phyloP scores from a whole-genome alignment of 768 basidiomycete genomes.

The Piloderma croceum region DNA sequence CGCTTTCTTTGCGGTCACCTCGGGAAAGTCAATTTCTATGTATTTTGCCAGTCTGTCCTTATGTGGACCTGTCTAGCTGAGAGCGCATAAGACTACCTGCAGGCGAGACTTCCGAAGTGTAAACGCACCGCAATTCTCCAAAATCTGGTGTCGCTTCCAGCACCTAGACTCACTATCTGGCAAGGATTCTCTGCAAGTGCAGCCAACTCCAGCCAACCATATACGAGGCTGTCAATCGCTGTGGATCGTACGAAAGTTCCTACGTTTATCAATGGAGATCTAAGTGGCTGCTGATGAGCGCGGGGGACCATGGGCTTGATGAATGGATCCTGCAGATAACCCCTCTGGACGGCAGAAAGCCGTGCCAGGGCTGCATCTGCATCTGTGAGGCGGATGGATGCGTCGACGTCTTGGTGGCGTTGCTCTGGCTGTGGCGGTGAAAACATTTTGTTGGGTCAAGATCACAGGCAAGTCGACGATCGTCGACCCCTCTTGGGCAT shows the following conservation, averaged over 20 bases:
- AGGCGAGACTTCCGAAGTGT: not conserved
- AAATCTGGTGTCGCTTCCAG: conserved; percentile 93
- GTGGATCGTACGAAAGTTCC: conserved; percentile 85
- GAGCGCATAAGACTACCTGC: conserved; percentile 8
- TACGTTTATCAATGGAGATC: conserved; percentile 90
- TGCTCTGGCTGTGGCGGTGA: no score
- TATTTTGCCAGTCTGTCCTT: conserved; percentile 52
- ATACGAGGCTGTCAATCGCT: conserved; percentile 73
- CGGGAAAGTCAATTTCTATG: conserved; percentile 88
- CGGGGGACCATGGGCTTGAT: conserved; percentile 62
- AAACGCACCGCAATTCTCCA: conserved; percentile 81
- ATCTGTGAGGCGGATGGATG: conserved; percentile 72
- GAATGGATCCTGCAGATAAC: conserved; percentile 79
- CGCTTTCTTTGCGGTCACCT: conserved; percentile 78
- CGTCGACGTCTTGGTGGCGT: conserved; percentile 48
- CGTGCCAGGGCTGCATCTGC: conserved; percentile 79
- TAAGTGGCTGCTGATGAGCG: conserved; percentile 46
- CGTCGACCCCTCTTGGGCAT: no score
- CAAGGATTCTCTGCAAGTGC: conserved; percentile 40
- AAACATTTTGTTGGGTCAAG: no score
- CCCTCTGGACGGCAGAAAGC: conserved; percentile 74
- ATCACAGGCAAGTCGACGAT: no score
- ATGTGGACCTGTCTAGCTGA: conserved; percentile 51
- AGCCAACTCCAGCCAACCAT: conserved; percentile 52
- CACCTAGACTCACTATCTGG: conserved; percentile 92